Evolutionary conservation across 1,284 basidiomycete species (phyloP), one percentile per base, ranked within the genome.

Genomic region (Apiotrichum akiyoshidainum): DNA sequence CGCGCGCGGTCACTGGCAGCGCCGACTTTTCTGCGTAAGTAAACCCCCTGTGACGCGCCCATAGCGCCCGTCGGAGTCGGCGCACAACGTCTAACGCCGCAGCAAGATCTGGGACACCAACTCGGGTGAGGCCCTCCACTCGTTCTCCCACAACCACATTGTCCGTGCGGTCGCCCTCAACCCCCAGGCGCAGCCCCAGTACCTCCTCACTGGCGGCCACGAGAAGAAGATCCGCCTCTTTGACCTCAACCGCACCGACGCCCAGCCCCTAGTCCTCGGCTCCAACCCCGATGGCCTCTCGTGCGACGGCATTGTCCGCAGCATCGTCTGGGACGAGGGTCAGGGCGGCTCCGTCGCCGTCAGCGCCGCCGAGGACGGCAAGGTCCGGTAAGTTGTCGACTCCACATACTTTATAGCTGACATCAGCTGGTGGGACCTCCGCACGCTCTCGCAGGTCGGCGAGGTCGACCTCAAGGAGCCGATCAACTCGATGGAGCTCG

Each of bases 61-160:
- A 21, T 26, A n/a, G 45, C 26, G 13, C 8, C 7, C 22, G 4
- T 21, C 35, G n/a, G 40, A 13, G 11, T 16, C n/a, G n/a, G n/a
- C n/a, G n/a, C n/a, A 33, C 37, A 31, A 6, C 7, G 14, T 34
- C 48, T 39, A 40, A 48, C 26, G 42, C 26, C 9, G 39, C 42
- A 94, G 92, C 59, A 98, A 98, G 81, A 85, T 99, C 59, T 99
- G 96, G 96, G 93, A 99, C 79, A 92, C 95, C 17, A 94, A 88
- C 75, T 87, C 87, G 37, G 96, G 95, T 60, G 83, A 86, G 31
- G 80, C 84, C 41, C 81, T 98, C 37, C 90, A 97, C 70, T 97
- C 93, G 13, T 96, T 98, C 71, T 86, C 92, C 21, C 95, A 99
- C 79, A 90, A 95, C 74, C 96, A 99, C 79, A 99, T 99, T 74